Percentiles rank a stretch among this genome's conserved stretches.
Evolutionary conservation across 2,329 filamentous ascomycete genomes (phyloP).

Genomic region (Phyllosticta citribraziliensis): DNA sequence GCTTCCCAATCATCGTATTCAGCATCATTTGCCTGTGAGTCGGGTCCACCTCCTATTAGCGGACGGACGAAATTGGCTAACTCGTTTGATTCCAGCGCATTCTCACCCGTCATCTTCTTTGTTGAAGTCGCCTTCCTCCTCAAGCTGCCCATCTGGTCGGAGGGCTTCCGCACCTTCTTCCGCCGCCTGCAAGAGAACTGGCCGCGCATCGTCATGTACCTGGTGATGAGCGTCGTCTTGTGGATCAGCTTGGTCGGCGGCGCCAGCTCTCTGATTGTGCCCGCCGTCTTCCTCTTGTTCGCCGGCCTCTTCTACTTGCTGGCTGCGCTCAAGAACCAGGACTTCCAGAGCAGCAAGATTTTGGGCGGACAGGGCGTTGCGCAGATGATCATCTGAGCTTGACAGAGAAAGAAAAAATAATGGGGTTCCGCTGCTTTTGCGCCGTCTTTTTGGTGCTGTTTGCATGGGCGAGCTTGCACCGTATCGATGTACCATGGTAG

Average conservation of each 20-base stretch:
- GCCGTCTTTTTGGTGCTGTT: no score
- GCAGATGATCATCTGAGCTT: conserved; percentile 82
- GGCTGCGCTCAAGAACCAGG: conserved; percentile 72
- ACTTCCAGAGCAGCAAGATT: conserved; percentile 88
- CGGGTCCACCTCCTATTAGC: not conserved
- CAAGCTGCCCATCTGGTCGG: conserved; percentile 92
- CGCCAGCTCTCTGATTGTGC: conserved; percentile 69
- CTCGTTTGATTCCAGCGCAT: conserved; percentile 26
- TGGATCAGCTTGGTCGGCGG: conserved; percentile 63
- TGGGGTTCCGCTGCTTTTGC: not conserved
- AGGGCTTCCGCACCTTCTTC: conserved; percentile 79
- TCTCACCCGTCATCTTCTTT: conserved; percentile 41
- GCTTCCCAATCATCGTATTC: conserved; percentile 49
- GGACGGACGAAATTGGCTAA: not conserved
- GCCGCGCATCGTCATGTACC: conserved; percentile 85
- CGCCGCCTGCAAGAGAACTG: conserved; percentile 92
- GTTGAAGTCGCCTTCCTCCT: conserved; percentile 81
- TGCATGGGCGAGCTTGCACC: no score
- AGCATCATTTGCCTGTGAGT: conserved; percentile 44
- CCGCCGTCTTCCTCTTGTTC: conserved; percentile 68
- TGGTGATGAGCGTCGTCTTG: conserved; percentile 68
- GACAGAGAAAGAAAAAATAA: not conserved
- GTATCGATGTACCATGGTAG: no score
- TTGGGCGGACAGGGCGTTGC: conserved; percentile 87
- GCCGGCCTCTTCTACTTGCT: conserved; percentile 72